Percentiles rank a stretch among this genome's conserved stretches.
These are phyloP conservation scores for Pinus taeda DNA, from an alignment of 75 land plant species.

Conservation along the genomic window DNA sequence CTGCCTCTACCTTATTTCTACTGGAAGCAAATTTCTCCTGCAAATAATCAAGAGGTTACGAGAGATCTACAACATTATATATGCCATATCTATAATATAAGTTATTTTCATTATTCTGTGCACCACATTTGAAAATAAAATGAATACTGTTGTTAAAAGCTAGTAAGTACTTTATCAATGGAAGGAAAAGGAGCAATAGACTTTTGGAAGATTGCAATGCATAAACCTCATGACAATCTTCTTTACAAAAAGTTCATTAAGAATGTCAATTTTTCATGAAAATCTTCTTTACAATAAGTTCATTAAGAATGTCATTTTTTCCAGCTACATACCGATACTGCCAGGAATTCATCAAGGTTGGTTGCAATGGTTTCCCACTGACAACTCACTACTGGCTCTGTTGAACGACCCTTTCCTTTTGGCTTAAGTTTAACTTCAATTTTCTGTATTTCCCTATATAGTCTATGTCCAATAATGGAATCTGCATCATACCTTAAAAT, in stretches of 20 bases:
- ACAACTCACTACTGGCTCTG: constrained; percentile 16
- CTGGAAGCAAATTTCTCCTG: constrained; percentile 74
- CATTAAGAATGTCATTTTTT: not conserved
- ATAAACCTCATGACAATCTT: not conserved
- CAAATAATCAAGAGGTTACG: not conserved
- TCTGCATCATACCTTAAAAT: constrained; percentile 72
- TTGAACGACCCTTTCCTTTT: constrained; percentile 33
- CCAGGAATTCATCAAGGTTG: constrained; percentile 83
- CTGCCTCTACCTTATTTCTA: constrained; percentile 41
- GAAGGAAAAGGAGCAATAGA: not conserved
- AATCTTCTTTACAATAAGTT: no score
- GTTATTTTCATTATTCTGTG: not conserved
- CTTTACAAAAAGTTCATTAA: no score
- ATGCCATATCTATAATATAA: not conserved
- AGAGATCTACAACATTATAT: not conserved
- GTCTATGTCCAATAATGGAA: constrained; percentile 65
- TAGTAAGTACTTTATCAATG: not conserved
- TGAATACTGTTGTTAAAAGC: not conserved
- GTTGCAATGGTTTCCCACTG: constrained; percentile 95
- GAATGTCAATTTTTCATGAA: no score
- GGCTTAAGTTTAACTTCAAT: constrained; percentile 26
- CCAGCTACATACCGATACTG: constrained; percentile 41
- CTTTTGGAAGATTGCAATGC: not conserved
- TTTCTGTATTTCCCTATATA: constrained; percentile 60
- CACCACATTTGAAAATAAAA: not conserved